These are phyloP conservation scores for Paralagenidium karlingii DNA, from an alignment of 352 stramenopile genomes.

Conservation along the genomic window DNA sequence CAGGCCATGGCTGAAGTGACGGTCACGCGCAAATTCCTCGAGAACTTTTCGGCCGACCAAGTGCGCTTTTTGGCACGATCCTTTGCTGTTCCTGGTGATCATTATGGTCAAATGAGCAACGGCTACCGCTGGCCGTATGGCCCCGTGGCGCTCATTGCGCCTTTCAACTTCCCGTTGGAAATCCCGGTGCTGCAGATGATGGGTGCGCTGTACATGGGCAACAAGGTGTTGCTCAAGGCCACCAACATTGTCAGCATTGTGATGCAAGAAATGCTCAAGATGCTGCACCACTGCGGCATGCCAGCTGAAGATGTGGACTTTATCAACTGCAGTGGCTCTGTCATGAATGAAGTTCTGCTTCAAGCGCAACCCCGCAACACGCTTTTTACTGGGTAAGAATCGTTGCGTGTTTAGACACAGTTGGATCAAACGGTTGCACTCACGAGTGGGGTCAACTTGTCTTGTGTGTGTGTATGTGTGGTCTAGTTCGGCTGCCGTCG, in stretches of 20 bases:
- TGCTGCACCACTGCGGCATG: conserved; percentile 95
- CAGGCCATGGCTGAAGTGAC: conserved; percentile 88
- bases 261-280: conserved; percentile 95
- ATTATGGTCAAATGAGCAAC: conserved; percentile 90
- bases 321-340: conserved; percentile 89
- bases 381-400: conserved; percentile 91
- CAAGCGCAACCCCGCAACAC: conserved; percentile 91
- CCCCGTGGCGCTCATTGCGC: conserved; percentile 92
- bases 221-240: conserved; percentile 95
- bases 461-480: background rate
- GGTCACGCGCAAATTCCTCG: conserved; percentile 93
- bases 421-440: too few relatives aligned
- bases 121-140: conserved; percentile 96
- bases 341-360: conserved; percentile 93
- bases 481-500: conserved; percentile 78
- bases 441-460: background rate
- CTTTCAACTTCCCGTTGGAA: conserved; percentile 98
- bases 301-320: conserved; percentile 92
- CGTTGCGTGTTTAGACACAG: background rate
- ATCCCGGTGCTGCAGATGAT: conserved; percentile 99
- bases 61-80: conserved; percentile 93
- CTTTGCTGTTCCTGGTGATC: conserved; percentile 94
- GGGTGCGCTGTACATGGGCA: conserved; percentile 97
- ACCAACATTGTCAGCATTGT: conserved; percentile 94
- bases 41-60: conserved; percentile 96